Base-by-base conservation (phyloP, 345 rosid species). In the Brassica carinata region DNA sequence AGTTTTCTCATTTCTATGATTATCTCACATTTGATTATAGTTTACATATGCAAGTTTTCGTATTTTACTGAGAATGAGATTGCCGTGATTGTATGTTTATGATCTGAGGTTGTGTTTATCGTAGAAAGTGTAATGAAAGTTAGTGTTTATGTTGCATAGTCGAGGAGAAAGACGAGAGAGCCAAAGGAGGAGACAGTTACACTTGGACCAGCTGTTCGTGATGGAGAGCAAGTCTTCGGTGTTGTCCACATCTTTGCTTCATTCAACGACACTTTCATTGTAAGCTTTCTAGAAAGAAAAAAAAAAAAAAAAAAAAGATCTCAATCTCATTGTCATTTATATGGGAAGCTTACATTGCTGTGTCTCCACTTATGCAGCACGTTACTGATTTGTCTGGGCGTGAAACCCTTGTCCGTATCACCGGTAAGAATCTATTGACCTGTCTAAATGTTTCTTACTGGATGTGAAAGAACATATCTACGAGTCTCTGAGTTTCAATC, bases 301-400 rank as follows among this genome's bases (percentile, higher is more conserved):
- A 67, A 0, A 11, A 10, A 17, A 11, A 10, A 17, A 7, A 1
- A 19, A 19, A 19, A 19, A 19, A 19, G 23, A 19, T 19, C 23
- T 19, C 23, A 19, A 19, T 40, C 3, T 45, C 34, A 57, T 67
- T 23, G 8, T 59, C 69, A 30, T 30, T 3, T 34, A 1, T 17
- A 8, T 48, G 19, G 4, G 8, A 33, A 29, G 14, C 51, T 81
- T 14, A 81, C 72, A 14, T 69, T 59, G 1, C 45, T 51, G 15
- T 64, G 26, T 69, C 8, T 62, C 17, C 0, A 8, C 2, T 5
- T n/a, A 18, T 79, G 82, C 88, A 91, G 98, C 98, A 94, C 43
- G 97, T 94, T 55, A 94, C 98, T 68, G 98, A 94, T 83, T 55
- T 94, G 76, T 92, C 98, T 23, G 98, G 98, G 53, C 87, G 95